Conservation (phyloP, 106 monocot species). For the Phalaenopsis aphrodite region DNA sequence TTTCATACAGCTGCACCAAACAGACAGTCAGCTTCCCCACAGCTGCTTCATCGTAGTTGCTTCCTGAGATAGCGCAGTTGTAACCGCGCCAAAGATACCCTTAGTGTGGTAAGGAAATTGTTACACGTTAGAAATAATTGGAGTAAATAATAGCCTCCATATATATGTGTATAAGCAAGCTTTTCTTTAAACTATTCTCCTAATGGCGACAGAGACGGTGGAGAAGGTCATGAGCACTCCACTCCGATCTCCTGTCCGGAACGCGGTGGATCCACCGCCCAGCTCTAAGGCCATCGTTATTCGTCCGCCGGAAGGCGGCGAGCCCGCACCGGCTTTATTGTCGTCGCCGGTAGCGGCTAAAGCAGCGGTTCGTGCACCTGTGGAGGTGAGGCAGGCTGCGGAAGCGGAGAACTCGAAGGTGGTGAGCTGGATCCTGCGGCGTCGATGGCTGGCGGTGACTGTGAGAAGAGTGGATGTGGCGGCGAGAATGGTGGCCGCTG, state of each 20-base stretch:
- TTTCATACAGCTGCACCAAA: no score
- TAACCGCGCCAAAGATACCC: no score
- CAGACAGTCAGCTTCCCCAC: no score
- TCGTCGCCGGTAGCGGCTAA: not conserved
- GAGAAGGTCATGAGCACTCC: not conserved
- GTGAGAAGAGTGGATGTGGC: constrained; percentile 17
- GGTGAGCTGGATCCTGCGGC: constrained; percentile 22
- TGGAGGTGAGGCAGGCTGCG: not conserved
- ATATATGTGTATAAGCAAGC: no score
- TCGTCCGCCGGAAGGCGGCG: not conserved
- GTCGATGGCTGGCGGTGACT: constrained; percentile 5
- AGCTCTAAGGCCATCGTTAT: not conserved
- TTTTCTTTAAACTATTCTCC: not conserved
- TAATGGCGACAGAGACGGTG: not conserved
- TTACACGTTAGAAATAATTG: no score
- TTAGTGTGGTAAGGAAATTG: no score
- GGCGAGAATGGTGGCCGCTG: constrained; percentile 26
- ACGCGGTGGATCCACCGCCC: not conserved
- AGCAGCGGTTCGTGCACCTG: constrained; percentile 3
- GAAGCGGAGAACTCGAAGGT: constrained; percentile 4
- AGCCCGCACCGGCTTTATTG: not conserved
- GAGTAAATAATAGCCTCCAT: no score
- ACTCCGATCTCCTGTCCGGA: not conserved
- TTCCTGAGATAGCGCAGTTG: no score
- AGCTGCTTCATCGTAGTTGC: no score